These are phyloP conservation scores for Backusella tuberculispora DNA, from an alignment of 192 early-diverging fungal species.

Conservation along the genomic window DNA sequence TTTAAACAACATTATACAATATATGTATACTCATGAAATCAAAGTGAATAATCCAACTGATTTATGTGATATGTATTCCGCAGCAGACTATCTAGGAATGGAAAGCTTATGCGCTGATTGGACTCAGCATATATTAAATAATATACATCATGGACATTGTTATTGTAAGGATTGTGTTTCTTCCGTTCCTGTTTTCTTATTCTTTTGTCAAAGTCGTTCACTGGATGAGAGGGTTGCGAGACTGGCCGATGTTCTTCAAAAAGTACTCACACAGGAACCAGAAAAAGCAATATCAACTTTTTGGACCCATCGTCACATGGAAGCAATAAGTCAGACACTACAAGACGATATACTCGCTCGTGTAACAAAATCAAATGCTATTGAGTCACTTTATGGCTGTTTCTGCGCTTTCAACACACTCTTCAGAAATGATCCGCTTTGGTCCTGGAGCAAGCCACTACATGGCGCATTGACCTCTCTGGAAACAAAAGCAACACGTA, in stretches of 20 bases:
- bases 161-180: slow-evolving; percentile 18
- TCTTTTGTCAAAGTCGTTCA: neutral
- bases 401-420: slow-evolving; percentile 22
- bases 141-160: slow-evolving; percentile 23
- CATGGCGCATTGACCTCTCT: slow-evolving; percentile 23
- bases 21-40: slow-evolving; percentile 32
- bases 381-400: slow-evolving; percentile 30
- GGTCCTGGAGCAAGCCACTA: slow-evolving; percentile 19
- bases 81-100: slow-evolving; percentile 41
- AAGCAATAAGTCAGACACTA: slow-evolving; percentile 15
- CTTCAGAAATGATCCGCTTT: slow-evolving; percentile 15
- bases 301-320: slow-evolving; percentile 29
- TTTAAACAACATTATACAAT: slow-evolving; percentile 23
- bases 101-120: slow-evolving; percentile 17
- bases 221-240: slow-evolving; percentile 8
- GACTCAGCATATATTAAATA: neutral
- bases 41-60: neutral
- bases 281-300: slow-evolving; percentile 28
- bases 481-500: slow-evolving; percentile 23
- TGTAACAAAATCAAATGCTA: slow-evolving; percentile 27
- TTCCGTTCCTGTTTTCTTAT: slow-evolving; percentile 2
- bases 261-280: slow-evolving; percentile 25
- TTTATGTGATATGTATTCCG: slow-evolving; percentile 24
- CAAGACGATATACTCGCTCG: slow-evolving; percentile 8
- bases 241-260: neutral